These are phyloP conservation scores for Pinus albicaulis DNA, from an alignment of 75 land plant genomes.

Conservation along the genomic window DNA sequence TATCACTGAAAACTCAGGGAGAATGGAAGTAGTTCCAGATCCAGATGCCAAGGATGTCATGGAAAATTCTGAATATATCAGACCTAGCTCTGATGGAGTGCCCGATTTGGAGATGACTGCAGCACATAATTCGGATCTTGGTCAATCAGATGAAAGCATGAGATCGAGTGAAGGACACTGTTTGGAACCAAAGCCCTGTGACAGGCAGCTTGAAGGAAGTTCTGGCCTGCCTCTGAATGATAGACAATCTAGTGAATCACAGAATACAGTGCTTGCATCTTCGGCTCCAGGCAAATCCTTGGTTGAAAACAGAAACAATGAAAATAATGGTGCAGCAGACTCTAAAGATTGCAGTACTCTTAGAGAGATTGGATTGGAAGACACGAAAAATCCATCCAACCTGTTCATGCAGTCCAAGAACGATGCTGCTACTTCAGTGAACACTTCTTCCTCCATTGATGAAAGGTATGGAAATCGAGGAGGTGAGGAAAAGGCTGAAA, in stretches of 20 bases:
- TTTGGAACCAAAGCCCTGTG: background rate
- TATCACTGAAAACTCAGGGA: slow-evolving; percentile 9
- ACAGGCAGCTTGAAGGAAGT: background rate
- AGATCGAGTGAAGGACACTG: background rate
- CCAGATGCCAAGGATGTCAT: background rate
- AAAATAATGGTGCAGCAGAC: background rate
- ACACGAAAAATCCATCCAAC: background rate
- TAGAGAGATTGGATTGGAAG: background rate
- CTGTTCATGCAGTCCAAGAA: background rate
- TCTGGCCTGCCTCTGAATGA: slow-evolving; percentile 1
- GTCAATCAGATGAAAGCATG: slow-evolving; percentile 3
- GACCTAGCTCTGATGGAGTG: background rate
- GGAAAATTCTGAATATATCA: slow-evolving; percentile 4
- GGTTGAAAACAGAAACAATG: background rate
- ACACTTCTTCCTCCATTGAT: background rate
- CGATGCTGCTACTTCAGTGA: background rate
- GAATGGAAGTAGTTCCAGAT: background rate
- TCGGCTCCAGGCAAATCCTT: background rate
- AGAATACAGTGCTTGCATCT: background rate
- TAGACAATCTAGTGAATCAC: background rate
- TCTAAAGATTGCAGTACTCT: background rate
- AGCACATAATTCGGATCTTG: background rate
- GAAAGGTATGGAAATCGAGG: background rate
- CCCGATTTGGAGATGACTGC: background rate
- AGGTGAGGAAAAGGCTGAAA: slow-evolving; percentile 9